A percentile compares a stretch with the other conserved stretches of the same genome.
Conservation (phyloP, 2,329 filamentous ascomycete species). For the Fusarium transvaalense region DNA sequence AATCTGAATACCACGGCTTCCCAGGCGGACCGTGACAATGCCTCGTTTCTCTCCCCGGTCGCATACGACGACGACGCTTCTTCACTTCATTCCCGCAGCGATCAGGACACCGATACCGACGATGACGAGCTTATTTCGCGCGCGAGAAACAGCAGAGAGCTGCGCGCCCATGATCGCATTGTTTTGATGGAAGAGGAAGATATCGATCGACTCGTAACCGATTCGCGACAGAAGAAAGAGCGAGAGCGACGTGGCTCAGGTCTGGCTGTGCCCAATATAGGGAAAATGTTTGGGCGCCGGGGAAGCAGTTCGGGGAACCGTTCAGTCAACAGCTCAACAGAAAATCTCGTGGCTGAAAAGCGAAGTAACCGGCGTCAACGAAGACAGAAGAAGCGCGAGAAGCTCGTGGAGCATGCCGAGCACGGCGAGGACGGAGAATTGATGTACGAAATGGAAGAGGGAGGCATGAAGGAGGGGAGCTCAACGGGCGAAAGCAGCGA, state of each 20-base stretch:
- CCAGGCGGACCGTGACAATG: constrained; percentile 49
- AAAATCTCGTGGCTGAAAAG: constrained; percentile 64
- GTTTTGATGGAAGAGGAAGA: constrained; percentile 84
- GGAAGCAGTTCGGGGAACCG: constrained; percentile 53
- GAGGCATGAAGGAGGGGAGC: constrained; percentile 75
- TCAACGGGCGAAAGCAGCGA: constrained; percentile 72
- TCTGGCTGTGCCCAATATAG: constrained; percentile 64
- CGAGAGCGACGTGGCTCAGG: constrained; percentile 63
- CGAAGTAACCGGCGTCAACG: constrained; percentile 63
- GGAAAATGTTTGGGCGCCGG: constrained; percentile 59
- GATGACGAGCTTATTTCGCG: constrained; percentile 76
- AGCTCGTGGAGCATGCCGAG: constrained; percentile 64
- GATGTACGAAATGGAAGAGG: constrained; percentile 93
- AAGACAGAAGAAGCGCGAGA: constrained; percentile 66
- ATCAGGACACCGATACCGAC: constrained; percentile 82
- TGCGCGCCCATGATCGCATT: constrained; percentile 75
- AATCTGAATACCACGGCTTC: constrained; percentile 42
- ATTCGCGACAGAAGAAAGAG: constrained; percentile 64
- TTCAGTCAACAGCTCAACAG: constrained; percentile 59
- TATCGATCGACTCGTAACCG: constrained; percentile 69
- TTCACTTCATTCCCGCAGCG: constrained; percentile 74
- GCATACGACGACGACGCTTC: constrained; percentile 77
- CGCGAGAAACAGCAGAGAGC: constrained; percentile 76
- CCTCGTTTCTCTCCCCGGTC: constrained; percentile 71
- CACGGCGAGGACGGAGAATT: constrained; percentile 78